Base-by-base conservation (phyloP, 306 rosid species). In the Lupinus albus region DNA sequence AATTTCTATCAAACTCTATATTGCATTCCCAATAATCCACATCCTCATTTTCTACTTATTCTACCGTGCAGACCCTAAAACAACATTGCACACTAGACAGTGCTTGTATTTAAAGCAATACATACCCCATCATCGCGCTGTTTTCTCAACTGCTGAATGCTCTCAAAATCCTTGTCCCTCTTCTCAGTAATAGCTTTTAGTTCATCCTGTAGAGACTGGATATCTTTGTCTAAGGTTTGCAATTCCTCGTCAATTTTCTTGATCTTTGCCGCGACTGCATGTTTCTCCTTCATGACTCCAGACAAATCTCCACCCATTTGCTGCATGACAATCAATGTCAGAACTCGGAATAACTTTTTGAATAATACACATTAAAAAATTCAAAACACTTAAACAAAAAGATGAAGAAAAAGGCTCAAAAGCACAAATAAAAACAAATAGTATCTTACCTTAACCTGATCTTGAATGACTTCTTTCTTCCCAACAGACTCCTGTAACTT, bases 221-320 rank as follows among this genome's bases (percentile, higher is more conserved):
- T 85, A 56, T 87, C 92, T 55, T 83, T 75, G 57, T 94, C 92
- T 21, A 84, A 50, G 30, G 60, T 71, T 61, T 82, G 81, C 63
- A 88, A 63, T 16, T 59, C 84, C 16, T 88, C 95, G 36, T 94
- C 97, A 52, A 90, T 82, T 73, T 90, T 88, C 84, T 85, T 82
- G 84, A 94, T 94, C 77, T 94, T 90, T 78, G 83, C 78, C 78
- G 87, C 72, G 79, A 90, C 74, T 0, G 73, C 78, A 53, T 90
- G 85, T 73, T 91, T 88, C 71, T 94, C 97, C 81, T 90, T 94
- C 84, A 83, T 90, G 64, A 88, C 94, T 72, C 96, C 99, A 80
- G 85, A 81, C 86, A 90, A 81, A 82, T 93, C 96, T 52, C 89
- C 94, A 64, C 94, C 96, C 13, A 88, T 88, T 54, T 83, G 84